Evolutionary conservation across 805 yeast genomes (phyloP), one percentile per base, ranked within the genome.

Genomic region (Suhomyces faveliae): DNA sequence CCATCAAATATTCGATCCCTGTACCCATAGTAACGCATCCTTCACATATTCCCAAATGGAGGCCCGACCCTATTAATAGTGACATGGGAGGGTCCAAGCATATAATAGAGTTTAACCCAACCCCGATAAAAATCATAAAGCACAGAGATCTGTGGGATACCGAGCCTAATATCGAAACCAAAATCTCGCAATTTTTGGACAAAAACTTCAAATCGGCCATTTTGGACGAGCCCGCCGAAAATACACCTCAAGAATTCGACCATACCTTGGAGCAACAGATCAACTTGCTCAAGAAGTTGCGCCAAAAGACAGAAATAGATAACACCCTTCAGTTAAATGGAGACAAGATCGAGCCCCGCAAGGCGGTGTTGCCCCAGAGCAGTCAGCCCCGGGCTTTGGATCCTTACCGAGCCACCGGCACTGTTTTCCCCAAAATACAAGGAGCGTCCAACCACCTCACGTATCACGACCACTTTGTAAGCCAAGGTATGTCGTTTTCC

Each of bases 401-500:
- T 49, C 74, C 78, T 17, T 74, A 72, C 38, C 70, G 81, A 43
- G 70, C 71, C 3, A 71, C 70, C 12, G 78, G 78, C 1, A 55
- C 65, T 30, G 66, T 70, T 15, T 61, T 70, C 0, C 70, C 77
- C 2, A 68, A 70, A 44, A 65, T 73, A 3, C 83, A 80, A 23
- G 80, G 75, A 20, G 59, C 70, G 0, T 51, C 61, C 5, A 63
- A 66, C 29, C 61, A 63, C 13, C 73, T 74, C 12, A 80, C 91
- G 0, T 84, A 80, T 57, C 78, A 79, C 40, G 97, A 91, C 58
- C 84, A 87, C 63, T 67, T 94, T 23, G 64, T 89, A 0, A 78
- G 84, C 0, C 98, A 92, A 53, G 95, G 91, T 1, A 62, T 83
- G 22, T 76, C 81, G 39, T 79, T 89, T 55, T 79, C 96, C 4